Percentiles rank a stretch among this genome's conserved stretches.
These are phyloP conservation scores for Fusarium sp. DNA, from an alignment of 2,329 filamentous ascomycete species.

Conservation along the genomic window DNA sequence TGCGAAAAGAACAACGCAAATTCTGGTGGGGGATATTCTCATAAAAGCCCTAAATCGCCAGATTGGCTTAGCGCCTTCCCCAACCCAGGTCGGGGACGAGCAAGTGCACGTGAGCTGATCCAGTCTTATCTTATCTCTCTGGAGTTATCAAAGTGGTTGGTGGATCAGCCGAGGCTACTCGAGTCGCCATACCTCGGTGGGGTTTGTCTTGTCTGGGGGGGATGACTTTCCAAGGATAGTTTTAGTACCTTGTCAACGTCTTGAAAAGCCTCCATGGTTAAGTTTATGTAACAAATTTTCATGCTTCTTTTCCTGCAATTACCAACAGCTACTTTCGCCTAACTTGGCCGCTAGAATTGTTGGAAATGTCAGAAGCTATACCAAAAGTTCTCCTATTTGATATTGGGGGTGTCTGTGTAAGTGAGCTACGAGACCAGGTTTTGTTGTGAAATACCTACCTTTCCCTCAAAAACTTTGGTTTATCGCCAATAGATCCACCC, in stretches of 20 bases:
- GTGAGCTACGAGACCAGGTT: constrained; percentile 49
- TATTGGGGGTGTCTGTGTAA: constrained; percentile 95
- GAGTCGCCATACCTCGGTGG: constrained; percentile 23
- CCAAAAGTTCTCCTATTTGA: constrained; percentile 89
- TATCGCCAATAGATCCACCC: not conserved
- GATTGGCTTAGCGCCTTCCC: constrained; percentile 25
- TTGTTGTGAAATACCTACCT: not conserved
- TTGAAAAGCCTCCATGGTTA: not conserved
- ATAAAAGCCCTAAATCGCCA: constrained; percentile 50
- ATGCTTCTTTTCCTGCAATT: constrained; percentile 39
- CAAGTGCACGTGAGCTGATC: constrained; percentile 42
- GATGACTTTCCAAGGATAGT: constrained; percentile 9
- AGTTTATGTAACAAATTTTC: constrained; percentile 1
- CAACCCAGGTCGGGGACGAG: constrained; percentile 54
- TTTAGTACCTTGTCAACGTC: not conserved
- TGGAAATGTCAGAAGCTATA: constrained; percentile 47
- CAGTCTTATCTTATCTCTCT: constrained; percentile 16
- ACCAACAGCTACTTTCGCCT: too few relatives aligned
- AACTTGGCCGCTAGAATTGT: not conserved
- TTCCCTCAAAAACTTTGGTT: not conserved
- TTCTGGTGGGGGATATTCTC: constrained; percentile 54
- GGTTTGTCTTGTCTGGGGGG: constrained; percentile 4
- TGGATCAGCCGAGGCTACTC: constrained; percentile 41
- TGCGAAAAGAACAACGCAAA: constrained; percentile 41
- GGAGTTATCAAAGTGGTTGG: constrained; percentile 14